Base-by-base conservation (phyloP, 768 basidiomycete species). In the Rhodotorula sphaerocarpa region DNA sequence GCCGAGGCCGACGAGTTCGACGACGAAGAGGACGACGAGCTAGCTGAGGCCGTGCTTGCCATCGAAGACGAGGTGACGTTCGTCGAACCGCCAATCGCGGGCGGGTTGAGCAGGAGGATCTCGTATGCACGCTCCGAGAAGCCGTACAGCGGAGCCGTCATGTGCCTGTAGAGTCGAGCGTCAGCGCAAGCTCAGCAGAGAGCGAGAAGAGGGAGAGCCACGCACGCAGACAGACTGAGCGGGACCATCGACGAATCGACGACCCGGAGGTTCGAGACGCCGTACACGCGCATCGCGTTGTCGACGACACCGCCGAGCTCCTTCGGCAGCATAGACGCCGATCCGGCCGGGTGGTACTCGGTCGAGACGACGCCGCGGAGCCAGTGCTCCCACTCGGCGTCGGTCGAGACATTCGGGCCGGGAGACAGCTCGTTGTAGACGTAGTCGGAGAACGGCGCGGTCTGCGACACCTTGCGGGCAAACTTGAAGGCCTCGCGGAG, bases 231-330 rank as follows among this genome's bases (percentile, higher is more conserved):
- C 50, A 63, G 25, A 0, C 55, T 45, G 30, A 72, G 20, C 1
- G 71, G 71, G 27, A 72, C 64, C 45, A 70, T 64, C 3, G 70
- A 70, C 70, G 63, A 67, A 59, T 79, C 78, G n/a, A 74, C 70
- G 41, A 78, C 76, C 50, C 80, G 73, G 34, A 82, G 70, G 59
- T 79, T 78, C 36, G 59, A 53, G 21, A 78, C 74, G 23, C 80
- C 80, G 65, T 81, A 77, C 3, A 82, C 80, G 18, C 71, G 66
- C 15, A 11, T 3, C 45, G 76, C 71, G 39, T 74, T 73, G 66
- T 79, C 78, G 53, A 82, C 79, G 10, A 80, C 80, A 44, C 80
- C 81, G 39, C 75, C 78, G 23, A 59, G 59, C 7, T 66, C 72
- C 39, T 70, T 66, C 21, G 77, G 75, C 41, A 79, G 71, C 79